A percentile compares a stretch with the other conserved stretches of the same genome.
phyloP scores from a whole-genome alignment of 1,139 yeast species.

The Lodderomyces parapsilosis region DNA sequence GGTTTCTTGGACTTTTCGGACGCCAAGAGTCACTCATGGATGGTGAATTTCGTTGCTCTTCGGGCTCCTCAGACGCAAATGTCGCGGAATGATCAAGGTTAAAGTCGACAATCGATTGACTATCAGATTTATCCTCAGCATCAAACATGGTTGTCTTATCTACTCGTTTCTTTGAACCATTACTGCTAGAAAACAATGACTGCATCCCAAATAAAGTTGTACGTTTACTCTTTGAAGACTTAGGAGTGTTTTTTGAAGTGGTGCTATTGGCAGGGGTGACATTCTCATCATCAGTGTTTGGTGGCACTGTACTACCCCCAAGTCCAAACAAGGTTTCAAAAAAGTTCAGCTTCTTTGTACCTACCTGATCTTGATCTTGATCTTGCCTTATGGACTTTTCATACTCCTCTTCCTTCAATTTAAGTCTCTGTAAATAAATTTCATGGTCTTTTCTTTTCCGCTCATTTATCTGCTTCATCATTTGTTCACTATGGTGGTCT shows the following conservation, averaged over 20 bases:
- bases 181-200: not conserved
- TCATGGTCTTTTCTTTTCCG: constrained; percentile 44
- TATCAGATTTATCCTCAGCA: constrained; percentile 2
- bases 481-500: constrained; percentile 40
- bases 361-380: constrained; percentile 8
- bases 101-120: constrained; percentile 1
- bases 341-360: constrained; percentile 6
- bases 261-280: not conserved
- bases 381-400: constrained; percentile 18
- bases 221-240: not conserved
- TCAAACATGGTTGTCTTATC: constrained; percentile 2
- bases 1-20: not conserved
- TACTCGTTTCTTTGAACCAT: not conserved
- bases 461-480: constrained; percentile 38
- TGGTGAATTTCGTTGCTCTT: not conserved
- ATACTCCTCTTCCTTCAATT: constrained; percentile 41
- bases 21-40: not conserved
- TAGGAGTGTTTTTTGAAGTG: not conserved
- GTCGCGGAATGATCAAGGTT: not conserved
- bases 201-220: constrained; percentile 3
- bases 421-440: constrained; percentile 33
- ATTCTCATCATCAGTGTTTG: not conserved
- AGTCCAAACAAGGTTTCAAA: constrained; percentile 13
- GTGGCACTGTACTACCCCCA: constrained; percentile 1
- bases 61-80: not conserved